Conservation (phyloP, 225 moss, liverwort and hornwort genomes). For the Thuidium tamariscinum region DNA sequence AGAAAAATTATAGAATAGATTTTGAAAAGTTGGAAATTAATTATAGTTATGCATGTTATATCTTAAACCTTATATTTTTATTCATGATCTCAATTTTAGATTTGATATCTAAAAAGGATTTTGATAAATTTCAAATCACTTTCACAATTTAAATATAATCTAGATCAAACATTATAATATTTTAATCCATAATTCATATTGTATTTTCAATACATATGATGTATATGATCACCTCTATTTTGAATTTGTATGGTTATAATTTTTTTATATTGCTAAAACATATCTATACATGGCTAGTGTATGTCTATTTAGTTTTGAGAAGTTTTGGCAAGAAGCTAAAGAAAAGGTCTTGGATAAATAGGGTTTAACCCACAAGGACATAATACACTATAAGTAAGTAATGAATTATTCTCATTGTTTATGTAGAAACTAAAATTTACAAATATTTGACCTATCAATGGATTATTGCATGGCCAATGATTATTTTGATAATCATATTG, state of each 20-base stretch:
- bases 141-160: accelerated
- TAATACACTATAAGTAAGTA: too few relatives aligned
- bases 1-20: background rate
- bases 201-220: too few relatives aligned
- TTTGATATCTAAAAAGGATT: background rate
- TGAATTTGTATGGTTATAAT: accelerated
- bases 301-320: background rate
- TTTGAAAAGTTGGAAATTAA: background rate
- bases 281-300: too few relatives aligned
- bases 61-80: accelerated
- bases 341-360: background rate
- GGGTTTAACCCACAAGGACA: accelerated
- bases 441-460: background rate
- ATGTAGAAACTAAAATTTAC: accelerated
- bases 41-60: background rate
- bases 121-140: background rate
- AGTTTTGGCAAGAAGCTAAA: background rate
- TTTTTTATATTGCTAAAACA: background rate
- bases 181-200: background rate
- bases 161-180: background rate
- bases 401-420: accelerated
- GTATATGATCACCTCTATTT: accelerated
- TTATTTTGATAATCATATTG: accelerated
- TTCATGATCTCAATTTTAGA: background rate
- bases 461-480: background rate